phyloP scores from a whole-genome alignment of 1,139 yeast genomes.

The Yamadazyma blattariae region DNA sequence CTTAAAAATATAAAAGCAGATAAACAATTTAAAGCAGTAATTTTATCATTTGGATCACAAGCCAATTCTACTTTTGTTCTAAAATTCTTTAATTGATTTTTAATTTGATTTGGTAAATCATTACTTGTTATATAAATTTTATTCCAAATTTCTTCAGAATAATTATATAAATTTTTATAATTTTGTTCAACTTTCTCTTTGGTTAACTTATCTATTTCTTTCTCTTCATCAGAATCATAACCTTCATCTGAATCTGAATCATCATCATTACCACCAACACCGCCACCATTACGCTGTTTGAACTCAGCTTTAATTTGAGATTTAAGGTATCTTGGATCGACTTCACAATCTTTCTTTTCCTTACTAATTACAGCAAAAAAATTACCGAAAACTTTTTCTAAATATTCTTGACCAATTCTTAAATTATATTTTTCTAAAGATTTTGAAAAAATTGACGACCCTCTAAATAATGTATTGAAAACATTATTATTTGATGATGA shows the following conservation, averaged over 20 bases:
- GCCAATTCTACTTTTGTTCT: constrained; percentile 60
- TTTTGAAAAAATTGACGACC: constrained; percentile 78
- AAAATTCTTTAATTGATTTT: constrained; percentile 55
- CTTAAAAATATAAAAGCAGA: constrained; percentile 83
- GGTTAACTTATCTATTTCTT: constrained; percentile 23
- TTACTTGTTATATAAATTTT: constrained; percentile 65
- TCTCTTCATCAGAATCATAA: constrained; percentile 32
- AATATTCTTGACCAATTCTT: constrained; percentile 74
- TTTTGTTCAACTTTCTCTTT: constrained; percentile 45
- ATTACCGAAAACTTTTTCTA: constrained; percentile 69
- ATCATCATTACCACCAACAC: constrained; percentile 20
- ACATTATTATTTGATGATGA: constrained; percentile 37
- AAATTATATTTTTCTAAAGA: constrained; percentile 75
- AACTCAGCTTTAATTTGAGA: constrained; percentile 37
- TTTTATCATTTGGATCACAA: constrained; percentile 56
- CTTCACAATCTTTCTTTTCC: constrained; percentile 60
- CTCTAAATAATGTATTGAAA: constrained; percentile 78
- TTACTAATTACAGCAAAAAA: constrained; percentile 57
- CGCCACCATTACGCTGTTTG: constrained; percentile 25
- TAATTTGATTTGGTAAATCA: constrained; percentile 72
- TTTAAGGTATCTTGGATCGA: constrained; percentile 62
- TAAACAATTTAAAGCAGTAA: constrained; percentile 63
- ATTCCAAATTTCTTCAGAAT: constrained; percentile 70
- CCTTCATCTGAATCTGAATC: constrained; percentile 22
- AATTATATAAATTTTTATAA: constrained; percentile 48